Base-by-base conservation (phyloP, 1,284 basidiomycete species). In the Sanghuangporus sanghuang region DNA sequence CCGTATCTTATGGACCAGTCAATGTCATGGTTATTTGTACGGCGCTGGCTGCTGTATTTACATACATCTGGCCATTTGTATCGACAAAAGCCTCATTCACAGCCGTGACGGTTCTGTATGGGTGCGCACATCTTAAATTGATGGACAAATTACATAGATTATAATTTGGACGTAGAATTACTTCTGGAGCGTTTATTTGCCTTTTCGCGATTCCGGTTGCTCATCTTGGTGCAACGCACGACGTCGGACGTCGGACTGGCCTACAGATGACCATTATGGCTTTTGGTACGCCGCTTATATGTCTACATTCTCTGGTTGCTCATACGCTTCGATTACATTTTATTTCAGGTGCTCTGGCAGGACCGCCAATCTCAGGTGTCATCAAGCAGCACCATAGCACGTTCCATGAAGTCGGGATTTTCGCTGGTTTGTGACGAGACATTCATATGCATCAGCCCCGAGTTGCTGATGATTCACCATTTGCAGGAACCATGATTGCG, bases 1-100 rank as follows among this genome's bases (percentile, higher is more conserved):
- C 76, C 9, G 81, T 82, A 14, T 32, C 21, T 3, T 62, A 42
- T 35, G 35, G 44, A 14, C 57, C 6, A 2, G 57, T 73, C 35
- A 73, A 71, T 55, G 69, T 73, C 39, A 71, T 73, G 54, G 67
- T 69, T 9, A 71, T 71, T 6, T 69, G 72, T 61, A 72, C 71
- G n/a, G 38, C 67, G 8, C 36, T 73, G 18, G 73, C 73, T 3
- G 72, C 65, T 8, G 50, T 71, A n/a, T 62, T 71, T n/a, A 74
- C 73, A 2, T 71, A 67, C 36, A 68, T 67, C 3, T 75, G 73
- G 73, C 73, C 73, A 40, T 73, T 67, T 59, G 70, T 72, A 16
- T 65, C 57, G 42, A 67, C 67, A 3, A 42, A 68, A 16, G 66
- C 60, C 3, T 63, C 66, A 16, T 63, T 72, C 27, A 65, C 71